phyloP scores from a whole-genome alignment of 2,329 filamentous ascomycete species.

The Hypoxylon sp. region DNA sequence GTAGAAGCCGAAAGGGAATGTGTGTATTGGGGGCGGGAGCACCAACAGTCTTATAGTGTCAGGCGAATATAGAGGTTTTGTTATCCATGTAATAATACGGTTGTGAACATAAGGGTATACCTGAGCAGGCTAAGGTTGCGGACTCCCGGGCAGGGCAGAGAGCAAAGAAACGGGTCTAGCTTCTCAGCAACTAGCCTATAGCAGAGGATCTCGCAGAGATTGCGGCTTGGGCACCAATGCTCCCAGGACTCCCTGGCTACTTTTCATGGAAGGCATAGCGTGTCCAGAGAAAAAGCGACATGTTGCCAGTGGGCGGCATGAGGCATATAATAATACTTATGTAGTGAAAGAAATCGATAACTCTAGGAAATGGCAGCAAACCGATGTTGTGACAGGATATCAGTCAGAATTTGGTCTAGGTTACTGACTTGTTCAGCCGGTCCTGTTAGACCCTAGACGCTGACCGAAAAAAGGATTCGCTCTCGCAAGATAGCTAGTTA shows the following conservation, averaged over 20 bases:
- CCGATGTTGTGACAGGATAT: constrained; percentile 50
- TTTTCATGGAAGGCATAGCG: constrained; percentile 49
- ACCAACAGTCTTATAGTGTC: constrained; percentile 49
- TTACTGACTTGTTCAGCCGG: constrained; percentile 50
- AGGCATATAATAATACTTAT: constrained; percentile 42
- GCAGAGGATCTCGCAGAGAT: constrained; percentile 55
- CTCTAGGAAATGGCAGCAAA: constrained; percentile 46
- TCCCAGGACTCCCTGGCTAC: constrained; percentile 56
- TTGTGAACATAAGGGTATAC: constrained; percentile 43
- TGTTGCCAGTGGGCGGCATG: constrained; percentile 50
- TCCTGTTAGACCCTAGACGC: constrained; percentile 48
- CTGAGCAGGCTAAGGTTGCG: constrained; percentile 43
- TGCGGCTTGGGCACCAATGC: constrained; percentile 62
- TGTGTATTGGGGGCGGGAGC: constrained; percentile 47
- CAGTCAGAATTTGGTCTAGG: constrained; percentile 40
- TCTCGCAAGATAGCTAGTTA: constrained; percentile 45
- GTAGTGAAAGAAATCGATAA: constrained; percentile 40
- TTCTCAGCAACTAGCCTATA: constrained; percentile 54
- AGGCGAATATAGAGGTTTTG: constrained; percentile 43
- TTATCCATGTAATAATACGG: constrained; percentile 43
- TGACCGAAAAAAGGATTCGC: constrained; percentile 49
- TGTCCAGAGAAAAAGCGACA: constrained; percentile 51
- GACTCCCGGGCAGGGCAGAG: constrained; percentile 43
- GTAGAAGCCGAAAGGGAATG: constrained; percentile 44
- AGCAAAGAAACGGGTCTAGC: constrained; percentile 49